Percentiles rank a stretch among this genome's conserved stretches.
These are phyloP conservation scores for Ceratocystis papillata DNA, from an alignment of 2,329 filamentous ascomycete species.

Conservation along the genomic window DNA sequence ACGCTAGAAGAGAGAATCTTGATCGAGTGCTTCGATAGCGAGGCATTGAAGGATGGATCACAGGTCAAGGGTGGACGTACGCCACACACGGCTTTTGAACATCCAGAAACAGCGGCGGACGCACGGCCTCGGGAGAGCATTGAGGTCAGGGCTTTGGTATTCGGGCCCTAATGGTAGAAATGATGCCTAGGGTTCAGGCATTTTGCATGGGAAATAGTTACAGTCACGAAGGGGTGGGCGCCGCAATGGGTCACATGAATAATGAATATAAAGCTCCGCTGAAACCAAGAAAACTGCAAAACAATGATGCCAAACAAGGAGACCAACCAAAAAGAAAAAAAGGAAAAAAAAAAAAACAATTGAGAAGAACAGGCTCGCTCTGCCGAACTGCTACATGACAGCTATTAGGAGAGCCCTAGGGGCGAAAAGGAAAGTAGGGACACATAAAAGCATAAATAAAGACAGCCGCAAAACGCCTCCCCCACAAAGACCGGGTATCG, in stretches of 20 bases:
- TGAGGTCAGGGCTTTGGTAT: slow-evolving; percentile 76
- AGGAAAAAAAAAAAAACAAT: no score
- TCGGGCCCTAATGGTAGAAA: slow-evolving; percentile 39
- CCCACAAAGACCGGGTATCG: not conserved
- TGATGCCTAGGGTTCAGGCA: not conserved
- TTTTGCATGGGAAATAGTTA: not conserved
- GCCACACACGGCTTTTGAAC: slow-evolving; percentile 69
- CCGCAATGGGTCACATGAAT: not conserved
- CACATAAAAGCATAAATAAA: not conserved
- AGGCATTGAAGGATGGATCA: slow-evolving; percentile 37
- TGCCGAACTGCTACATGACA: not conserved
- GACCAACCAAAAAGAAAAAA: no score
- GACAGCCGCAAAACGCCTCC: slow-evolving; percentile 1
- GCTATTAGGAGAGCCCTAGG: not conserved
- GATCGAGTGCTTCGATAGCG: slow-evolving; percentile 67
- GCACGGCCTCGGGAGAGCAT: slow-evolving; percentile 74
- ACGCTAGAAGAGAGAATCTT: slow-evolving; percentile 59
- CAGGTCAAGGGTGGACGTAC: slow-evolving; percentile 45
- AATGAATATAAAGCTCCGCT: not conserved
- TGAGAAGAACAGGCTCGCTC: not conserved
- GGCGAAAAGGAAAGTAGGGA: slow-evolving; percentile 25
- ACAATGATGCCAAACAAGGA: no score
- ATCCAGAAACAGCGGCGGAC: slow-evolving; percentile 58
- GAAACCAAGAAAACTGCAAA: no score
- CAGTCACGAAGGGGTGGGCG: not conserved